phyloP scores from a whole-genome alignment of 306 rosid genomes.

The Castanopsis chinensis region DNA sequence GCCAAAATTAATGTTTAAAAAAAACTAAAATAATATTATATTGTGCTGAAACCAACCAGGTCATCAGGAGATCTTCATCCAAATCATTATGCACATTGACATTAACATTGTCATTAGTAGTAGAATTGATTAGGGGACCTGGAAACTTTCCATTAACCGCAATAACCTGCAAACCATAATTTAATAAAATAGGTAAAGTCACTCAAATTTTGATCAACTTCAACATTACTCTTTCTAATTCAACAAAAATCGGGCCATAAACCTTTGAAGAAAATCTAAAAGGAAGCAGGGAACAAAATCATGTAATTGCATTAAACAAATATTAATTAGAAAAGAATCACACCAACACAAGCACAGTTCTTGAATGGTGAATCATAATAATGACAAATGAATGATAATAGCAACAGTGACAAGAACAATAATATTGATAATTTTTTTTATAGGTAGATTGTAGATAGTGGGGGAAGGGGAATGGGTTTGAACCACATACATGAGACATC shows the following conservation, averaged over 20 bases:
- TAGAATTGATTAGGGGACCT: conserved; percentile 67
- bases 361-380: not conserved
- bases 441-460: too few relatives aligned
- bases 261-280: not conserved
- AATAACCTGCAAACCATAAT: conserved; percentile 58
- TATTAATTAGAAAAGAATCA: not conserved
- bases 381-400: not conserved
- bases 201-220: not conserved
- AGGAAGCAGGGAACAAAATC: not conserved
- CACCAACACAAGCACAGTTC: not conserved
- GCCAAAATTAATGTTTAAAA: not conserved
- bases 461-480: too few relatives aligned
- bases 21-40: not conserved
- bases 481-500: too few relatives aligned
- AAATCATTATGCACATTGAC: conserved; percentile 66
- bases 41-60: conserved; percentile 56
- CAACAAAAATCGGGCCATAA: not conserved
- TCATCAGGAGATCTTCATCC: conserved; percentile 70
- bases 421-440: not conserved
- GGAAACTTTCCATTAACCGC: conserved; percentile 73
- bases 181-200: not conserved
- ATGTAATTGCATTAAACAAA: not conserved
- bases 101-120: conserved; percentile 68
- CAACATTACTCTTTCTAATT: not conserved
- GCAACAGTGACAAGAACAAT: not conserved